Evolutionary conservation across 768 basidiomycete genomes (phyloP).

Genomic region (Panaeolus papilionaceus): DNA sequence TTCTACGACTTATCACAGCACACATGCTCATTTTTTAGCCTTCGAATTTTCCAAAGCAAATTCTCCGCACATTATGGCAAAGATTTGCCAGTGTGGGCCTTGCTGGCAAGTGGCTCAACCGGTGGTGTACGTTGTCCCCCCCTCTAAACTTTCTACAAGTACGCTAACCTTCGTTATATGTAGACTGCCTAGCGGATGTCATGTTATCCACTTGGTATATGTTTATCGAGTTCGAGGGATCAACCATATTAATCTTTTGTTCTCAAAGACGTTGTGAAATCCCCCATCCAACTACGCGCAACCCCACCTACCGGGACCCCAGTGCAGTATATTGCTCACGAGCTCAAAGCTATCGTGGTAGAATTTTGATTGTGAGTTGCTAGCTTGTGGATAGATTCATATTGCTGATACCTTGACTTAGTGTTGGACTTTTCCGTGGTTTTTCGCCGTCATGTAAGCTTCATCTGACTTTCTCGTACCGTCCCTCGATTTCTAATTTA

Average conservation of each 20-base stretch:
- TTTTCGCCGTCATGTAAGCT: conserved; percentile 81
- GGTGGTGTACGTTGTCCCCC: conserved; percentile 67
- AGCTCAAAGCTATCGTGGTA: conserved; percentile 65
- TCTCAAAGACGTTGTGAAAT: conserved; percentile 84
- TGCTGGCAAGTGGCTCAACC: conserved; percentile 81
- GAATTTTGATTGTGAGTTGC: conserved; percentile 76
- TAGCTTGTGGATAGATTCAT: neutral
- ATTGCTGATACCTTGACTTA: conserved; percentile 27
- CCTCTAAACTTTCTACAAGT: neutral
- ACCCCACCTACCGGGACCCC: conserved; percentile 78
- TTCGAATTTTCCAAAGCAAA: conserved; percentile 89
- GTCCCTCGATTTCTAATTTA: neutral
- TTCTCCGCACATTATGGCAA: conserved; percentile 69
- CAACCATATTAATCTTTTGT: neutral
- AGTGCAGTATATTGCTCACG: conserved; percentile 75
- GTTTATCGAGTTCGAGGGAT: neutral
- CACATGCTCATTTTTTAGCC: conserved; percentile 45
- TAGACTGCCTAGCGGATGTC: conserved; percentile 93
- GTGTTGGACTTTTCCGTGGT: conserved; percentile 73
- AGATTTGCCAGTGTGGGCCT: conserved; percentile 83
- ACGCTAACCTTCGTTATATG: neutral
- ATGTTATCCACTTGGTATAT: conserved; percentile 83
- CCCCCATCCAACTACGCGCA: conserved; percentile 80
- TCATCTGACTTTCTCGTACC: neutral
- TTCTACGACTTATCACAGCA: neutral